Evolutionary conservation across 1,284 basidiomycete species (phyloP), one percentile per base, ranked within the genome.

Genomic region (Ustilago xerochloae): DNA sequence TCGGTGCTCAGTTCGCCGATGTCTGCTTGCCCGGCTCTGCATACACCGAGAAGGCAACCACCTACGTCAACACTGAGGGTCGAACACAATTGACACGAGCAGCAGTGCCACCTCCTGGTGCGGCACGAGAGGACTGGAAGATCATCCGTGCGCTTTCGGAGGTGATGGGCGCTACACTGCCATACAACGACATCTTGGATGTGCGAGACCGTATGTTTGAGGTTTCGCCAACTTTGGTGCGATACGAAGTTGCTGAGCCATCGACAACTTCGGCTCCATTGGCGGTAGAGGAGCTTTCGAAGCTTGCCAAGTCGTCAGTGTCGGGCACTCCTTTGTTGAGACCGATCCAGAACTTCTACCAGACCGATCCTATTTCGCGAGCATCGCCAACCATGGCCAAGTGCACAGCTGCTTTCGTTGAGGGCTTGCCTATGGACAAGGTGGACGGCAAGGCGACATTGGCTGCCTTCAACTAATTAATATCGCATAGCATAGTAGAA

Each of bases 61-160:
- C 94, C 2, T 99, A 94, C 93, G 90, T 99, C 66, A 99, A 99
- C 87, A 96, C 95, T 0, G 97, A 99, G 85, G 97, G 97, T 52
- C 90, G 97, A 46, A 87, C 92, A 26, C 97, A 99, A 86, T 86
- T 95, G 24, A 94, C 94, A 41, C 89, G 97, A 53, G 91, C 93
- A 10, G 96, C 96, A 22, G 94, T 99, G 1, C 90, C 92, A n/a
- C 92, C 94, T 35, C 96, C 97, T 16, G 97, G 95, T 59, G 93
- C 94, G 2, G 90, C 93, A 4, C 88, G 97, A 53, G 97, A 99
- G 86, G 97, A 99, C 85, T 99, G 97, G 97, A 98, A 99, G 89
- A 93, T 99, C 81, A 88, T 99, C 73, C 91, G 94, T 67, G 97
- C 96, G 0, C 87, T 99, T 2, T 94, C 93, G n/a, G 97, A 99